These are phyloP conservation scores for Solanum corneliomulleri DNA, from an alignment of 257 asterid species.

Conservation along the genomic window DNA sequence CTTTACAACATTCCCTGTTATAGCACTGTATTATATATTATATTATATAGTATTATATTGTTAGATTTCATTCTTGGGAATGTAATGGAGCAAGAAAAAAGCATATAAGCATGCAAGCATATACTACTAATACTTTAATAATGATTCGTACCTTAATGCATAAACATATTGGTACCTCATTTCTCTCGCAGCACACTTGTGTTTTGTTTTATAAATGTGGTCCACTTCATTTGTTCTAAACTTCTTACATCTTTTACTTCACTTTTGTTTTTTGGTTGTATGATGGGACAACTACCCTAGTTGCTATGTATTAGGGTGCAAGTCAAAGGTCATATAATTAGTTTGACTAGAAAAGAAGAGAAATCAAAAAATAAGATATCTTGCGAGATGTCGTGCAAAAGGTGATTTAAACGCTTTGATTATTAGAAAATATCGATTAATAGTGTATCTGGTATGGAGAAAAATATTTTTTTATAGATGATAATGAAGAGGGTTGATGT, in stretches of 20 bases:
- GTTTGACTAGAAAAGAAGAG: not conserved
- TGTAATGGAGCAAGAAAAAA: not conserved
- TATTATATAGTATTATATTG: not conserved
- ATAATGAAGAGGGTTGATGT: not conserved
- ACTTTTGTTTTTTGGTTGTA: not conserved
- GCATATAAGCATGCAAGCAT: not conserved
- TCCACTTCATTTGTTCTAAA: not conserved
- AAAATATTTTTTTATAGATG: not conserved
- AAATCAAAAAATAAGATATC: too few species aligned
- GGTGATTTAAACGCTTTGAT: not conserved
- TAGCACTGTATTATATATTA: not conserved
- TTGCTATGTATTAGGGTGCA: not conserved
- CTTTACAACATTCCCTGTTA: not conserved
- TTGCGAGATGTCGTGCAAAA: not conserved
- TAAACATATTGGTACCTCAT: not conserved
- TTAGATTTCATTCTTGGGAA: not conserved
- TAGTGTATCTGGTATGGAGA: not conserved
- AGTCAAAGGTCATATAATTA: not conserved
- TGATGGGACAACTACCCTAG: not conserved
- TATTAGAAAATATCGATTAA: too few species aligned
- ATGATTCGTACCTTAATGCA: not conserved
- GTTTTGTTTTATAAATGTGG: not conserved
- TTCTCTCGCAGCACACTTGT: not conserved
- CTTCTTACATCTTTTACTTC: not conserved
- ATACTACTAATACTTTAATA: not conserved